These are phyloP conservation scores for Paecilomyces fulvus DNA, from an alignment of 2,329 filamentous ascomycete species.

Conservation along the genomic window DNA sequence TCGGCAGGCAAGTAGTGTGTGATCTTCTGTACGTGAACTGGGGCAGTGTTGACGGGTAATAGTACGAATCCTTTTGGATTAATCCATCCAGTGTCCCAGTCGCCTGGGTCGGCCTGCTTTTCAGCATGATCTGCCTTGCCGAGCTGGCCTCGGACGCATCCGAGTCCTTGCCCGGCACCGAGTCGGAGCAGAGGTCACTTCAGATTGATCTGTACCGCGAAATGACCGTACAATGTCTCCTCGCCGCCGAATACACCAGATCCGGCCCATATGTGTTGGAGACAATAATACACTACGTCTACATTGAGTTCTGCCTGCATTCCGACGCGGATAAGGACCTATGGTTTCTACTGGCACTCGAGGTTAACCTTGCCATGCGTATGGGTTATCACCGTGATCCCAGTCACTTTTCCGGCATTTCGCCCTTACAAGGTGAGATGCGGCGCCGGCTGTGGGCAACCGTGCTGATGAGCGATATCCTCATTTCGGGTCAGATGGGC, in stretches of 20 bases:
- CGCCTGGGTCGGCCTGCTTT: conserved; percentile 39
- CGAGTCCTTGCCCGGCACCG: background rate
- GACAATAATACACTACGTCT: conserved; percentile 45
- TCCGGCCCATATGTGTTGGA: conserved; percentile 46
- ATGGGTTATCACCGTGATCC: conserved; percentile 55
- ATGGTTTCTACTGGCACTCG: conserved; percentile 43
- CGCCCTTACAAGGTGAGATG: conserved; percentile 48
- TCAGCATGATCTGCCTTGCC: conserved; percentile 28
- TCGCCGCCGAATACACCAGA: conserved; percentile 45
- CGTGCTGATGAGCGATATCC: conserved; percentile 46
- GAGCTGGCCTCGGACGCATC: background rate
- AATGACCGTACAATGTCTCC: conserved; percentile 42
- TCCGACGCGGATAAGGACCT: conserved; percentile 46
- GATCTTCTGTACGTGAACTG: too few relatives aligned
- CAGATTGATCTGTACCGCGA: conserved; percentile 4
- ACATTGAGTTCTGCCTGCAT: conserved; percentile 44
- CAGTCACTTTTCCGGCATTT: conserved; percentile 41
- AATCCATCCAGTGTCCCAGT: conserved; percentile 27
- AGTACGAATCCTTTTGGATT: conserved; percentile 40
- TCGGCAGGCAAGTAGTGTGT: too few relatives aligned
- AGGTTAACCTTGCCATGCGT: conserved; percentile 49
- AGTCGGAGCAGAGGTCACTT: background rate
- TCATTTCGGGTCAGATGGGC: conserved; percentile 55
- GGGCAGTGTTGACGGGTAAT: conserved; percentile 6
- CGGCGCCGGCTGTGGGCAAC: conserved; percentile 30